Evolutionary conservation across 2,329 filamentous ascomycete species (phyloP), one percentile per base, ranked within the genome.

Genomic region (Drechmeria coniospora): DNA sequence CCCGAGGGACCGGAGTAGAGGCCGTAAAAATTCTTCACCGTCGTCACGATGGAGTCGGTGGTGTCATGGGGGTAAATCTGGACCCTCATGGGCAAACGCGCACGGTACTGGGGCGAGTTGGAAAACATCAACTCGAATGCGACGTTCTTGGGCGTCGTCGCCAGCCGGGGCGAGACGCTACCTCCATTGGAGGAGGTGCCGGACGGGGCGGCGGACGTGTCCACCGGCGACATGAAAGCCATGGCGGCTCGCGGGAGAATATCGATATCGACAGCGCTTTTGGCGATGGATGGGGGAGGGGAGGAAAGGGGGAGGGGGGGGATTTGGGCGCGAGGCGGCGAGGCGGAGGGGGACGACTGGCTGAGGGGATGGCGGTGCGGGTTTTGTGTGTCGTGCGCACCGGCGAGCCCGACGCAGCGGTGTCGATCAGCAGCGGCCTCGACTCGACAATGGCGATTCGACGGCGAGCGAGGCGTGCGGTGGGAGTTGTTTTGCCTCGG

Each of bases 11-110:
- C 75, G 39, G 87, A 81, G 52, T 94, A 94, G 40, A 98, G 68
- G 35, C 90, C 90, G 50, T 93, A 95, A 60, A 95, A 95, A 63
- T 94, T 95, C 68, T 93, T 95, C 47, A 95, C 87, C 2, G 90
- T 95, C 10, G 84, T 90, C 38, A 95, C 82, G 57, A 98, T 98
- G 20, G 86, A 94, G 50, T 95, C 87, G 14, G 87, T 95, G 28
- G 82, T 86, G 61, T 98, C 90, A 54, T 95, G 86, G 25, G 82
- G 82, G 47, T 79, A 93, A 42, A 98, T 94, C 46, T 92, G 80
- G 29, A 87, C 79, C 45, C 79, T 67, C 71, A 87, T 76, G n/a
- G 80, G 79, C 40, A 86, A 63, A 47, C 80, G 75, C 56, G 78
- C 79, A 42, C 73, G 71, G 42, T 70, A 72, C 47, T 77, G 69